Evolutionary conservation across 768 basidiomycete species (phyloP).

Genomic region (Crassisporium funariophilum): DNA sequence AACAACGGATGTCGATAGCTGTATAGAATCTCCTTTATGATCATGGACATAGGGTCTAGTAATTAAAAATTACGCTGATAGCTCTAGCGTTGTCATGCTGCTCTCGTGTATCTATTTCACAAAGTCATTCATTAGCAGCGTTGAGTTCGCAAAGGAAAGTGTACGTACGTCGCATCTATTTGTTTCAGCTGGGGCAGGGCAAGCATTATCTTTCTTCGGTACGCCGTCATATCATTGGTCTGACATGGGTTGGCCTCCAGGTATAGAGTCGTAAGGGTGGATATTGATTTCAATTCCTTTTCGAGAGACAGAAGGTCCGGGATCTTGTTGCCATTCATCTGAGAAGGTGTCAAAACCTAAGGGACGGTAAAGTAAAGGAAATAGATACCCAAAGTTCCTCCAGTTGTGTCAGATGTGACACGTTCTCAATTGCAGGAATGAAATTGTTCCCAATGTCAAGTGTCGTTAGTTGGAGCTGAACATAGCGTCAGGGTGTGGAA

Average conservation of each 20-base stretch:
- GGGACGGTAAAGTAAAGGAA: not conserved
- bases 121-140: no score
- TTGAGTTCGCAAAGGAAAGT: no score
- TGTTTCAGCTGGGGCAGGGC: slow-evolving; percentile 88
- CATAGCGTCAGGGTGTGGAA: not conserved
- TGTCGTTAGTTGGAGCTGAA: slow-evolving; percentile 69
- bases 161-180: slow-evolving; percentile 91
- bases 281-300: slow-evolving; percentile 59
- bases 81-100: slow-evolving; percentile 6
- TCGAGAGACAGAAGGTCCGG: slow-evolving; percentile 69
- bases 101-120: slow-evolving; percentile 16
- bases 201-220: slow-evolving; percentile 88
- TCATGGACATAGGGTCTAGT: no score
- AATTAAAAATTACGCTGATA: no score
- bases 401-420: slow-evolving; percentile 74
- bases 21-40: no score
- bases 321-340: slow-evolving; percentile 92
- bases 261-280: slow-evolving; percentile 83
- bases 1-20: no score
- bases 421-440: slow-evolving; percentile 74
- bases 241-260: slow-evolving; percentile 96
- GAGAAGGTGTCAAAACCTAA: slow-evolving; percentile 6
- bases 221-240: slow-evolving; percentile 68
- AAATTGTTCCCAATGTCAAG: slow-evolving; percentile 90
- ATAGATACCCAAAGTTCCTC: slow-evolving; percentile 91